Evolutionary conservation across 352 stramenopile genomes (phyloP).

Genomic region (Phytophthora macrochlamydospora): DNA sequence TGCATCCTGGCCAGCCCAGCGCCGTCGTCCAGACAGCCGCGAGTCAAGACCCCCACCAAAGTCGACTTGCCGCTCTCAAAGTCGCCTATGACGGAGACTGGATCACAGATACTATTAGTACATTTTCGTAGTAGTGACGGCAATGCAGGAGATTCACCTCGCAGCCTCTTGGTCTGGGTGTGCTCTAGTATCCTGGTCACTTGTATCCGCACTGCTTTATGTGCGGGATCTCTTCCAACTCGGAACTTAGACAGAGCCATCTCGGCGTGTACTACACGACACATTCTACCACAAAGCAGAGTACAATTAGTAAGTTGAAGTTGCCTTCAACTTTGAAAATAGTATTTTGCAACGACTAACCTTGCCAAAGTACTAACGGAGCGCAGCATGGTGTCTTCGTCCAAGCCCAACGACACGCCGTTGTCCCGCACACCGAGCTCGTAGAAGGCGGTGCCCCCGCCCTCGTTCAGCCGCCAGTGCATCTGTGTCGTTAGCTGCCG

Average conservation of each 20-base stretch:
- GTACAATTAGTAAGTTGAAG: constrained; percentile 7
- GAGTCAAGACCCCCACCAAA: constrained; percentile 88
- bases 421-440: constrained; percentile 89
- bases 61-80: constrained; percentile 91
- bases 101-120: background rate
- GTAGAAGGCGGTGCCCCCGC: constrained; percentile 84
- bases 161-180: constrained; percentile 63
- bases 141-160: constrained; percentile 27
- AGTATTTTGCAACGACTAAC: constrained; percentile 21
- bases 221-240: constrained; percentile 32
- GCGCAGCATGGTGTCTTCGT: constrained; percentile 63
- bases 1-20: constrained; percentile 88
- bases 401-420: constrained; percentile 73
- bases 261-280: constrained; percentile 67
- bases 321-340: constrained; percentile 16
- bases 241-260: constrained; percentile 72
- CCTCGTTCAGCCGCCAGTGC: constrained; percentile 92
- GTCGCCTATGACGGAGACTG: constrained; percentile 87
- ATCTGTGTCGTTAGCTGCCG: constrained; percentile 91
- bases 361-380: constrained; percentile 70
- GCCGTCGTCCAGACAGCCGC: constrained; percentile 84
- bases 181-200: constrained; percentile 57
- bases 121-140: background rate
- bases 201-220: constrained; percentile 55
- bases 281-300: constrained; percentile 55